Base-by-base conservation (phyloP, 495 filamentous ascomycete genomes). In the Xylaria venustula region DNA sequence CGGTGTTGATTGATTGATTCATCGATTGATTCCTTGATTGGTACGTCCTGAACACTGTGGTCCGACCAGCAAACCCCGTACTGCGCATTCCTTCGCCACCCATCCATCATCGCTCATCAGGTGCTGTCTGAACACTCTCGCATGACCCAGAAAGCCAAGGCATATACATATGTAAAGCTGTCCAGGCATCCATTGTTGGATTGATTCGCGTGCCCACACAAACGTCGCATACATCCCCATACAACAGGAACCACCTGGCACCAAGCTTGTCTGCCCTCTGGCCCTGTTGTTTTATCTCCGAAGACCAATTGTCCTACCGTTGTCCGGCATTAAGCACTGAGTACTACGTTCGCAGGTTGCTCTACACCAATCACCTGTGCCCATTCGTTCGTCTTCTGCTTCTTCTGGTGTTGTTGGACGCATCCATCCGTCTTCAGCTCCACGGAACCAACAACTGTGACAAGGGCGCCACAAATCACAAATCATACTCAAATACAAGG, bases 341-440 rank as follows among this genome's bases (percentile, higher is more conserved):
- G 40, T 41, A 17, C 15, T 32, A 25, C 11, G n/a, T 19, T 22
- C 36, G 20, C 36, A 26, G 12, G 2, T 34, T 34, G 11, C 30
- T n/a, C n/a, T 34, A 34, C 11, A 45, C 11, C 19, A 19, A 45
- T 19, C 42, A 22, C 11, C 30, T 34, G 30, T 34, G 5, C 30
- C 5, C 11, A 34, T 5, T 34, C 11, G 30, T 11, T 34, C 30
- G 5, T 52, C 52, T 55, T 28, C 40, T 28, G 7, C 52, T 7
- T 12, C 60, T 22, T 32, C 42, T 14, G 7, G 23, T 20, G 8
- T 42, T 20, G 17, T 22, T 44, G 37, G 52, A 52, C 61, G 51
- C 23, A 49, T 63, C 60, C 57, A 64, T 63, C 59, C 60, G 37
- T 44, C 48, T 17, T 49, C 50, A 54, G 2, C 36, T 44, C 58